Percentiles rank a stretch among this genome's conserved stretches.
These are phyloP conservation scores for Scheffersomyces stipitis DNA, from an alignment of 805 yeast genomes.

Conservation along the genomic window DNA sequence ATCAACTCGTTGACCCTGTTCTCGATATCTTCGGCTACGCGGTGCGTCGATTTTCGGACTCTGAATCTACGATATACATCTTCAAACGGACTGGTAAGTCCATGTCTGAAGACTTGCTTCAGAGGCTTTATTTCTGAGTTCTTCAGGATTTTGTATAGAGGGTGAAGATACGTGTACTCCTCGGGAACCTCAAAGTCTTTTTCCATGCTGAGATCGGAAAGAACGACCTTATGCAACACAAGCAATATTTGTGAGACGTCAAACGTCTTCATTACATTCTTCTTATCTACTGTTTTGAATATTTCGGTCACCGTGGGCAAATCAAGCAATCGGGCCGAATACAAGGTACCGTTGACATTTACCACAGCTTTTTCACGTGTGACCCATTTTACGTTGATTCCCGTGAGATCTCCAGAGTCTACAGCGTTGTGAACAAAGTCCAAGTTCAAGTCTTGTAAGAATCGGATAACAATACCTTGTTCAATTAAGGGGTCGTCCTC, in stretches of 20 bases:
- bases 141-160: slow-evolving; percentile 35
- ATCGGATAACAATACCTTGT: slow-evolving; percentile 78
- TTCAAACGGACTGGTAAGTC: slow-evolving; percentile 78
- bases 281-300: slow-evolving; percentile 84
- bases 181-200: slow-evolving; percentile 46
- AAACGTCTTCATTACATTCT: slow-evolving; percentile 81
- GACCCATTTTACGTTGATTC: slow-evolving; percentile 76
- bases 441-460: slow-evolving; percentile 65
- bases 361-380: slow-evolving; percentile 79
- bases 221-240: slow-evolving; percentile 53
- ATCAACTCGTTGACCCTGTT: slow-evolving; percentile 74
- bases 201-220: slow-evolving; percentile 41
- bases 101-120: slow-evolving; percentile 63
- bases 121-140: slow-evolving; percentile 43
- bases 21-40: slow-evolving; percentile 76
- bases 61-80: slow-evolving; percentile 69
- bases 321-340: slow-evolving; percentile 84
- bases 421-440: slow-evolving; percentile 76
- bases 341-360: slow-evolving; percentile 62
- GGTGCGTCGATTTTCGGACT: slow-evolving; percentile 65
- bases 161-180: slow-evolving; percentile 35
- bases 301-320: slow-evolving; percentile 86
- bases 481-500: slow-evolving; percentile 94
- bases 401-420: slow-evolving; percentile 72
- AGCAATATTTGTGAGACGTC: slow-evolving; percentile 85